Base-by-base conservation (phyloP, 2,329 filamentous ascomycete genomes). In the Monosporascus sp. region DNA sequence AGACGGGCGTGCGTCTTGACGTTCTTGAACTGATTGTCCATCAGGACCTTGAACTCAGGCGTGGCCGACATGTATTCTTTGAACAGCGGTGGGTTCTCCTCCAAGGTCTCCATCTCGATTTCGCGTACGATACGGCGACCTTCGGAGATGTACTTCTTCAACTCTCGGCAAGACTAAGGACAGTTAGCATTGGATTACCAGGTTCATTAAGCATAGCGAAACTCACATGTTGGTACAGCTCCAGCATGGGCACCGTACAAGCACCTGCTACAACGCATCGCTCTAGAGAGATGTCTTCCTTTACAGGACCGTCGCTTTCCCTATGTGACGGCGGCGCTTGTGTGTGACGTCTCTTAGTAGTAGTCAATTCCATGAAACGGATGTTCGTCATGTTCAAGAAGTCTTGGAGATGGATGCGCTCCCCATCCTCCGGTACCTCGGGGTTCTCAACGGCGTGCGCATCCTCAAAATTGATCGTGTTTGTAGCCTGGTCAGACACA, bases 1-100 rank as follows among this genome's bases (percentile, higher is more conserved):
- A 97, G 79, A 25, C 94, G 83, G 17, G 93, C 90, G 68, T 96
- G 89, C 0, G 90, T 92, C 75, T 97, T 97, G 70, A 96, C 88
- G 65, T 97, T 97, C 70, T 96, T 94, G 77, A 99, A 94, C 67
- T 97, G 92, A 59, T 89, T 94, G 72, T 99, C 93, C 86, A 99
- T 95, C 50, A 95, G 79, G 3, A 83, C 73, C 64, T 89, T 91
- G 66, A 96, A 85, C 57, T 95, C 90, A 1, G 90, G 83, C 0
- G 89, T 82, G 25, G 93, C 93, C 9, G 86, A 85, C 58, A 95
- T 84, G 67, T 99, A 99, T 67, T 97, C 94, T 54, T 84, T 85
- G 72, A 99, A 96, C 1, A 99, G 78, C 1, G 90, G 84, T 8
- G 94, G 94, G 63, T 97, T 97, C 53, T 97, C 90, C 58, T 90